Evolutionary conservation across 2,329 filamentous ascomycete species (phyloP), one percentile per base, ranked within the genome.

Genomic region (Fusarium beomiforme): DNA sequence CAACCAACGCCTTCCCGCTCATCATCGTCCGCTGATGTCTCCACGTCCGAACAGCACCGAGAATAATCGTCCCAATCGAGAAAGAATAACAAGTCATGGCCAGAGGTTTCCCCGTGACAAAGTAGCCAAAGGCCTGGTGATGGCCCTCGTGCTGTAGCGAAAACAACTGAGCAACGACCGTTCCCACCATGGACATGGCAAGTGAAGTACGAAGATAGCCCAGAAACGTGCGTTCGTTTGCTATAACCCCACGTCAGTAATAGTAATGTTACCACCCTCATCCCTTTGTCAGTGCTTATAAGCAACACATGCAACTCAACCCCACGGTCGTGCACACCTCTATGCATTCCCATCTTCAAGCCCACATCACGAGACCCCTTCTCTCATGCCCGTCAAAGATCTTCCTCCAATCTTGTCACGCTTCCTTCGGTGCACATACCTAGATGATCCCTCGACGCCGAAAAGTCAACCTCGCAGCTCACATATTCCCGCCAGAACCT

Each of bases 151-250:
- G 76, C 29, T 83, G 77, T 33, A 89, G 83, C 23, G 86, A 84
- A 73, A 92, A 93, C 11, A 94, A 85, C 76, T 94, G 92, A 0
- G 91, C 89, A 31, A 91, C 85, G 6, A 89, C 74, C 5, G 91
- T 87, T 21, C 91, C 91, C 23, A 90, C 82, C 81, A 93, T 90
- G 17, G 91, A 89, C 41, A 93, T 83, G n/a, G 87, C 85, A 39
- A 92, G 80, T 0, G 90, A 92, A 3, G 91, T 94, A 23, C 92
- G 88, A 33, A 93, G 85, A 78, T 93, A 94, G 33, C 87, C 90
- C 21, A 94, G 87, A 76, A 91, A 94, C 21, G 92, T 94, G 61
- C 92, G 85, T 80, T 94, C 91, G 59, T 93, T 86, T 39, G 92
- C 92, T 93, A 39, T 12, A 31, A 37, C 29, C 17, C 23, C 56